Base-by-base conservation (phyloP, 1,284 basidiomycete species). In the Cystobasidium sp. region DNA sequence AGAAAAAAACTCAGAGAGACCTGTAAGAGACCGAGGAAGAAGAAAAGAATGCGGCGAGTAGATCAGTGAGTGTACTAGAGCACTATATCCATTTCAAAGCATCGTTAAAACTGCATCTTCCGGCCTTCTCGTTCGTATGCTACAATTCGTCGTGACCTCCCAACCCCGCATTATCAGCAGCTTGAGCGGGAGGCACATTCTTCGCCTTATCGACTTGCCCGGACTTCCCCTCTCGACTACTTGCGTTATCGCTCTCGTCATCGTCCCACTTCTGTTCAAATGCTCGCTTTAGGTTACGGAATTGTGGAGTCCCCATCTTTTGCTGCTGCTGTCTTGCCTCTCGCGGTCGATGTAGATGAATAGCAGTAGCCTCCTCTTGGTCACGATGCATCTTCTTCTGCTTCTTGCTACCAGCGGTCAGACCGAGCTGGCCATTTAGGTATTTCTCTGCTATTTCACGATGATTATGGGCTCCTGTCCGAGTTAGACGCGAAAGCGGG, bases 211-310 rank as follows among this genome's bases (percentile, higher is more conserved):
- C 53, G 9, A 37, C 53, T 24, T 24, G 8, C 52, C 66, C 37
- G n/a, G 39, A 43, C 3, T 52, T 56, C 43, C 16, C 53, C 41
- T 39, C 58, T 39, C 14, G 31, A 31, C 31, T 12, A n/a, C 20
- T 24, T 0, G 51, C 49, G 6, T 66, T 37, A n/a, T 58, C 53
- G 6, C 20, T 22, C 7, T 58, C 24, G 6, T 58, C 49, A 39
- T 66, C 62, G 31, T 73, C 62, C 70, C 70, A 73, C 31, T 56
- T 53, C 46, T 52, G 49, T 55, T 59, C 70, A 58, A 73, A 73
- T 9, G 70, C 70, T 58, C 52, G 24, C 63, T 73, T 73, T 20
- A 73, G 22, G 16, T 65, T 56, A 20, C 70, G 49, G 44, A 55
- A 62, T n/a, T 73, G 70, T 24, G 49, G 49, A 7, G 70, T 65